Evolutionary conservation across 805 yeast genomes (phyloP), one percentile per base, ranked within the genome.

Genomic region (Blastobotrys terrestris): DNA sequence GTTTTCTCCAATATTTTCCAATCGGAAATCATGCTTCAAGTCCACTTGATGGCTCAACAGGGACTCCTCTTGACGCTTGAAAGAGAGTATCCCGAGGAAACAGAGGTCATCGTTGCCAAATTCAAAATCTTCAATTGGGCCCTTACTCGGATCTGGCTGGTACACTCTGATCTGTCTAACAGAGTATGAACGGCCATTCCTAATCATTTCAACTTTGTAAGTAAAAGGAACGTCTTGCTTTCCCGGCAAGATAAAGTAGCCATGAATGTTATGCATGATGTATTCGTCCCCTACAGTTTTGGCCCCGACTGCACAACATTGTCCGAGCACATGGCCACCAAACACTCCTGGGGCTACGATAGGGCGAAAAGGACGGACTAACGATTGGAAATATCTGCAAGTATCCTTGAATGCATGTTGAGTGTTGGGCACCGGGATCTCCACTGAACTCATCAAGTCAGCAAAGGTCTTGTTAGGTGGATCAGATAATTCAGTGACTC

Each of bases 251-350:
- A 65, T 51, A 41, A 65, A 65, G 53, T 63, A 58, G 8, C 66
- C 63, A 44, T 60, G 63, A 35, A 57, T 51, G 54, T 62, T 58
- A 53, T 44, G 39, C 46, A 43, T 54, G 11, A 59, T 52, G 31
- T 49, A 57, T 13, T 48, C 51, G 8, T 45, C 45, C n/a, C 53
- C 58, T 11, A 58, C 60, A 1, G 67, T 64, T 39, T 45, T 44
- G 8, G 61, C 54, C 2, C 61, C 67, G 3, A 58, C 66, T 8
- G 52, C 50, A 3, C 58, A 58, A 4, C 59, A 54, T 46, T 64
- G 67, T 13, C 59, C 67, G 15, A 63, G 53, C 2, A 64, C 66
- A 48, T 64, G 67, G 31, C 67, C 67, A 53, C 64, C 66, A 56
- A 62, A 63, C 19, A 56, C 65, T 5, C 62, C 63, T 4, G 60